phyloP scores from a whole-genome alignment of 2,329 filamentous ascomycete genomes.

The Penicillium sp. region DNA sequence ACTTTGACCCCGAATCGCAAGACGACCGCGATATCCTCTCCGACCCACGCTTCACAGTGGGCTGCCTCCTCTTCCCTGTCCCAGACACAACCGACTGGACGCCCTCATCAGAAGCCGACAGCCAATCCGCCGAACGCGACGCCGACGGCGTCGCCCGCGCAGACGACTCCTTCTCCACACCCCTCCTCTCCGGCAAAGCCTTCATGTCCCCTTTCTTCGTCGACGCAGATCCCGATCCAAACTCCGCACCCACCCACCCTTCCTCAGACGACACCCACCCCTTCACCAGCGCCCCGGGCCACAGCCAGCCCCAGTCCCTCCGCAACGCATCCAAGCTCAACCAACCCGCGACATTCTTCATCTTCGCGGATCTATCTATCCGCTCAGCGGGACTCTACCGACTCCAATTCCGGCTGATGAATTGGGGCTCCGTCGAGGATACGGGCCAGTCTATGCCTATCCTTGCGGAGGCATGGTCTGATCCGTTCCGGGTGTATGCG shows the following conservation, averaged over 20 bases:
- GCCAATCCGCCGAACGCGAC: conserved; percentile 12
- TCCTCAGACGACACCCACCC: conserved; percentile 20
- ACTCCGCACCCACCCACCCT: conserved; percentile 44
- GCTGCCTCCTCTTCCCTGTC: conserved; percentile 46
- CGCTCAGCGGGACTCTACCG: conserved; percentile 49
- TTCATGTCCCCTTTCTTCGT: conserved; percentile 48
- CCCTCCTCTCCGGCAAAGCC: conserved; percentile 41
- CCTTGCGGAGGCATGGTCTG: conserved; percentile 43
- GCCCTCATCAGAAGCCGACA: conserved; percentile 19
- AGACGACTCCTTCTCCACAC: conserved; percentile 29
- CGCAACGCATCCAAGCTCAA: conserved; percentile 18
- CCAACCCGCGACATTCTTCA: conserved; percentile 48
- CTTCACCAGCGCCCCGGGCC: not conserved
- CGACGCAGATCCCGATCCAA: conserved; percentile 46
- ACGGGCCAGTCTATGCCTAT: conserved; percentile 41
- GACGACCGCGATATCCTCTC: conserved; percentile 43
- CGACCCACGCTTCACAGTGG: conserved; percentile 46
- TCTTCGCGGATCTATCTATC: conserved; percentile 52
- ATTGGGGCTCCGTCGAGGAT: conserved; percentile 39
- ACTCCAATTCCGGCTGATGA: conserved; percentile 50
- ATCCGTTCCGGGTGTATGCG: conserved; percentile 45
- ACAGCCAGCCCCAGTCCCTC: conserved; percentile 9
- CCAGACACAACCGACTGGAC: conserved; percentile 18
- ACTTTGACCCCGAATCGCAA: conserved; percentile 44
- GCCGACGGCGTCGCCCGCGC: conserved; percentile 21